A percentile compares a stretch with the other conserved stretches of the same genome.
phyloP scores from a whole-genome alignment of 2,329 filamentous ascomycete genomes.

The Arthroderma uncinatum region DNA sequence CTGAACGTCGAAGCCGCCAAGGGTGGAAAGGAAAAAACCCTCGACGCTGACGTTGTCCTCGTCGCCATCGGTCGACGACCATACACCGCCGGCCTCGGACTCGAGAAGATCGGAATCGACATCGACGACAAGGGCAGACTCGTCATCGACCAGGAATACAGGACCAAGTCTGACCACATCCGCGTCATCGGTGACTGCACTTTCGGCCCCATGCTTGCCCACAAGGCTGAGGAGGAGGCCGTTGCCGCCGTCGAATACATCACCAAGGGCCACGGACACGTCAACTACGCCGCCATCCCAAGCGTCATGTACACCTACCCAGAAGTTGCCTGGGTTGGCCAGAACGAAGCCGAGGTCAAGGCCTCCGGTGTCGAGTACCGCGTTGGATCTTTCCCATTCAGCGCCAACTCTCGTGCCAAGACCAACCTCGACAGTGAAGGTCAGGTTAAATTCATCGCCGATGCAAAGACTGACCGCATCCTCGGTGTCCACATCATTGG shows the following conservation, averaged over 20 bases:
- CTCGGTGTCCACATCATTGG: conserved; percentile 95
- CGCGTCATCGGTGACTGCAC: conserved; percentile 92
- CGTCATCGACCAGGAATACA: conserved; percentile 97
- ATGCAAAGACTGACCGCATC: conserved; percentile 91
- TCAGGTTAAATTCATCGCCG: conserved; percentile 91
- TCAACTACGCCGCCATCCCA: conserved; percentile 97
- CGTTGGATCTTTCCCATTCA: conserved; percentile 90
- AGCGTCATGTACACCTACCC: conserved; percentile 99
- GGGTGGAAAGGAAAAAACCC: conserved; percentile 84
- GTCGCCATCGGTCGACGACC: conserved; percentile 93
- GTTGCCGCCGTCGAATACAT: conserved; percentile 94
- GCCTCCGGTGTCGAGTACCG: conserved; percentile 81
- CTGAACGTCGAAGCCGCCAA: conserved; percentile 84
- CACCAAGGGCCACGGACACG: conserved; percentile 93
- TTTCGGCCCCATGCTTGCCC: conserved; percentile 96
- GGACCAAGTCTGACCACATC: conserved; percentile 94
- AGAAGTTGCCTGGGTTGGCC: conserved; percentile 96
- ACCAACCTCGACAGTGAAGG: conserved; percentile 95
- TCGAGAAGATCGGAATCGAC: conserved; percentile 79
- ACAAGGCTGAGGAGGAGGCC: conserved; percentile 98
- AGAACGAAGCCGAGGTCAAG: conserved; percentile 95
- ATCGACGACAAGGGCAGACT: conserved; percentile 86
- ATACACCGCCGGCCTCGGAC: conserved; percentile 80
- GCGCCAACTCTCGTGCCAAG: conserved; percentile 96
- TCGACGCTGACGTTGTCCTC: conserved; percentile 90